phyloP scores from a whole-genome alignment of 1,284 basidiomycete genomes.

The Boletus semigastroideus region DNA sequence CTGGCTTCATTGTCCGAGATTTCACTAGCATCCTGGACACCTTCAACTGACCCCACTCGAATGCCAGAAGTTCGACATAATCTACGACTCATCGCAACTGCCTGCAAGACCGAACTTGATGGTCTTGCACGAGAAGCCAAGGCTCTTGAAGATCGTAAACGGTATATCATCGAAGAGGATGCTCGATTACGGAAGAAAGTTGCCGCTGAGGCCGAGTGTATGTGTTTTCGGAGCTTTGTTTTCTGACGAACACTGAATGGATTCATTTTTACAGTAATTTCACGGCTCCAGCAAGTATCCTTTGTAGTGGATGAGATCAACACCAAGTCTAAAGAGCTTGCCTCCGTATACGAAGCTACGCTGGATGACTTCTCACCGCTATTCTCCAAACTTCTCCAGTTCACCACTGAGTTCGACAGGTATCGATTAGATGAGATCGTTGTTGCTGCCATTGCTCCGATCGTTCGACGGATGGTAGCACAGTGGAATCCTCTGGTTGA shows the following conservation, averaged over 20 bases:
- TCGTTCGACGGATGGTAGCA: slow-evolving; percentile 65
- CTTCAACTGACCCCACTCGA: slow-evolving; percentile 79
- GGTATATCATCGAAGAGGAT: slow-evolving; percentile 74
- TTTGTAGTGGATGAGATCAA: slow-evolving; percentile 71
- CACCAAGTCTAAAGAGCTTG: slow-evolving; percentile 58
- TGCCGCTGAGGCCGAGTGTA: slow-evolving; percentile 72
- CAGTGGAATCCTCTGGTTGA: slow-evolving; percentile 75
- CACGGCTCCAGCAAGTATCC: slow-evolving; percentile 74
- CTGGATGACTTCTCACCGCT: slow-evolving; percentile 69
- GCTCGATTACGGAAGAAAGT: slow-evolving; percentile 65
- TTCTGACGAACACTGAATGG: slow-evolving; percentile 15
- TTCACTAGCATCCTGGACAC: slow-evolving; percentile 79
- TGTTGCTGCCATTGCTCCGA: slow-evolving; percentile 85
- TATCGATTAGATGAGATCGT: slow-evolving; percentile 89
- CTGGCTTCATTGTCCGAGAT: slow-evolving; percentile 81
- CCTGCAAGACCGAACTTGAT: slow-evolving; percentile 80
- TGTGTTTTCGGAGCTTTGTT: slow-evolving; percentile 29
- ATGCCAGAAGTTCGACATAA: slow-evolving; percentile 97
- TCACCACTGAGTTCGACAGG: slow-evolving; percentile 74
- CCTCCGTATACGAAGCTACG: slow-evolving; percentile 63
- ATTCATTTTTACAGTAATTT: slow-evolving; percentile 55
- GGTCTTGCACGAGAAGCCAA: slow-evolving; percentile 90
- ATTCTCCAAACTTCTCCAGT: slow-evolving; percentile 75
- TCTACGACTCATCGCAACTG: slow-evolving; percentile 81
- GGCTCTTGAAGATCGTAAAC: slow-evolving; percentile 75